A percentile compares a stretch with the other conserved stretches of the same genome.
phyloP scores from a whole-genome alignment of 2,329 filamentous ascomycete genomes.

The Apiospora sp. region DNA sequence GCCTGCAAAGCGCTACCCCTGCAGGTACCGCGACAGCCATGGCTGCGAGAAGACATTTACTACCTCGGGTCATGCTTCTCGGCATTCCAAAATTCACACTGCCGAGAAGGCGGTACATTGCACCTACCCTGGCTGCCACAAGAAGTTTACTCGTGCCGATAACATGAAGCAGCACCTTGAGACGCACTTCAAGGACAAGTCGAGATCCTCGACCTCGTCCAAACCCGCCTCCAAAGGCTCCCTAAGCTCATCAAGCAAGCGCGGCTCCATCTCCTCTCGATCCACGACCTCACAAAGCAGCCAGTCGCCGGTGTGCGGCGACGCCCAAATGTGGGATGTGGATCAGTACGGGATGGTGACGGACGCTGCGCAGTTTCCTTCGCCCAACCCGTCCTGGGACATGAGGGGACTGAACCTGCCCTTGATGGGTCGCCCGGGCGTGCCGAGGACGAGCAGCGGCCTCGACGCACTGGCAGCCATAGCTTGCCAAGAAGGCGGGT shows the following conservation, averaged over 20 bases:
- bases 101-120: slow-evolving; percentile 79
- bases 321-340: slow-evolving; percentile 50
- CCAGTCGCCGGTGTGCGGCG: slow-evolving; percentile 36
- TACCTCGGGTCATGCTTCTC: slow-evolving; percentile 84
- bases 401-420: slow-evolving; percentile 55
- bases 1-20: slow-evolving; percentile 74
- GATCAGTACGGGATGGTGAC: slow-evolving; percentile 49
- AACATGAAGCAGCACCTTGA: slow-evolving; percentile 89
- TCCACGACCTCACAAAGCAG: slow-evolving; percentile 44
- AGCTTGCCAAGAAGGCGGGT: slow-evolving; percentile 56
- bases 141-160: slow-evolving; percentile 83
- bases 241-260: slow-evolving; percentile 37
- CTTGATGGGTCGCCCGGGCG: slow-evolving; percentile 53
- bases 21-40: slow-evolving; percentile 74
- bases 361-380: slow-evolving; percentile 44
- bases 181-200: slow-evolving; percentile 75
- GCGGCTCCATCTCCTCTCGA: slow-evolving; percentile 43
- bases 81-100: slow-evolving; percentile 85
- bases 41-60: slow-evolving; percentile 83
- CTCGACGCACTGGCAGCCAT: slow-evolving; percentile 64
- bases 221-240: slow-evolving; percentile 42
- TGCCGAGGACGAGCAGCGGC: slow-evolving; percentile 56
- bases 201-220: slow-evolving; percentile 50
- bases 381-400: slow-evolving; percentile 54
- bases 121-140: slow-evolving; percentile 74